Evolutionary conservation across 2,329 filamentous ascomycete genomes (phyloP).

Genomic region (Colletotrichum lupini): DNA sequence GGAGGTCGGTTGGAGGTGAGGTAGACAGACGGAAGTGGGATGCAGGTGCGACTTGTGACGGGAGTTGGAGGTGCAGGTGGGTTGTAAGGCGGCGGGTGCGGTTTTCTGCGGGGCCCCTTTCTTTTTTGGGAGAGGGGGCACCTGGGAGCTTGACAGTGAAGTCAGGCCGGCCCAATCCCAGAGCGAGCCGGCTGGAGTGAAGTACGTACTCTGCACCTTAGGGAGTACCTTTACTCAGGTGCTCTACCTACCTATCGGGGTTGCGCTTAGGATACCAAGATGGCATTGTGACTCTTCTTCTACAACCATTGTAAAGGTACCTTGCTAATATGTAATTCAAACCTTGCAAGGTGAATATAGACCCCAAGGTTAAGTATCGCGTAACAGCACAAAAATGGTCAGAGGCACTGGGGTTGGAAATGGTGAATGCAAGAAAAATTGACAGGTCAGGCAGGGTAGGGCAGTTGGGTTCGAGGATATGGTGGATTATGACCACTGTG

Average conservation of each 20-base stretch:
- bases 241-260: background rate
- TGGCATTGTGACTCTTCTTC: background rate
- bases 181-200: background rate
- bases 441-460: background rate
- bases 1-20: slow-evolving; percentile 19
- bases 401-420: background rate
- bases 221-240: background rate
- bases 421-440: background rate
- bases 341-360: background rate
- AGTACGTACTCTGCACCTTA: slow-evolving; percentile 9
- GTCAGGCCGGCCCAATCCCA: slow-evolving; percentile 23
- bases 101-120: slow-evolving; percentile 34
- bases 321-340: background rate
- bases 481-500: background rate
- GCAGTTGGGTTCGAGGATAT: background rate
- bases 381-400: background rate
- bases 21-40: slow-evolving; percentile 16
- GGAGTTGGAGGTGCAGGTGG: slow-evolving; percentile 33
- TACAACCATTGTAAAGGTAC: background rate
- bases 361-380: background rate
- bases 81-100: slow-evolving; percentile 29
- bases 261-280: background rate
- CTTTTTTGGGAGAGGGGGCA: slow-evolving; percentile 16
- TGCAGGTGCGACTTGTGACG: slow-evolving; percentile 30
- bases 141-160: slow-evolving; percentile 18